A percentile compares a stretch with the other conserved stretches of the same genome.
Conservation (phyloP, 306 rosid species). For the Corylus heterophylla region DNA sequence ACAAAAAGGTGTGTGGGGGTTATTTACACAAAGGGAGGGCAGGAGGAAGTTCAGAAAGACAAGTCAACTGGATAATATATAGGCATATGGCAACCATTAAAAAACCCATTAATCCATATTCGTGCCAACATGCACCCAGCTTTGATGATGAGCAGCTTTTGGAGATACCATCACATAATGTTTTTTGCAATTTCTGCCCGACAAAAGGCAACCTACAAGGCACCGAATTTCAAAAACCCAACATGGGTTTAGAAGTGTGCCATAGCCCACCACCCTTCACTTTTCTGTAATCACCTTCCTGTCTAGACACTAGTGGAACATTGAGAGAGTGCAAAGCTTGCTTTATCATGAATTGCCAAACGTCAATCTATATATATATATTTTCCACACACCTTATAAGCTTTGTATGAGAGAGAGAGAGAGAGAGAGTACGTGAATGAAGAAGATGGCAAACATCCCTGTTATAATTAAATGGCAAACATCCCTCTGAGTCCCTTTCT, state of each 20-base stretch:
- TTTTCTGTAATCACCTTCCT: constrained; percentile 12
- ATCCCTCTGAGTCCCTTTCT: not conserved
- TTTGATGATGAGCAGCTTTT: constrained; percentile 44
- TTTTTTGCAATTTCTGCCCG: constrained; percentile 15
- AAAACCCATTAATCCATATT: constrained; percentile 19
- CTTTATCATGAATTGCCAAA: not conserved
- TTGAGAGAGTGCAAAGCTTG: not conserved
- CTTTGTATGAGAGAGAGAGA: too few species aligned
- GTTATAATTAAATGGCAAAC: not conserved
- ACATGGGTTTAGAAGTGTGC: constrained; percentile 12
- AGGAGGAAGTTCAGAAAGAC: constrained; percentile 42
- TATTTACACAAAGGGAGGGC: constrained; percentile 28
- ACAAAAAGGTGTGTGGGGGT: constrained; percentile 35
- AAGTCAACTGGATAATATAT: constrained; percentile 47
- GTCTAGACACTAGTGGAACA: not conserved
- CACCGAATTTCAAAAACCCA: constrained; percentile 12
- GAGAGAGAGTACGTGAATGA: too few species aligned
- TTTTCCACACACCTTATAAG: not conserved
- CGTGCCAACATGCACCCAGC: constrained; percentile 24
- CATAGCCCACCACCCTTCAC: constrained; percentile 32
- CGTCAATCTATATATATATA: not conserved
- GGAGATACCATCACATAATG: constrained; percentile 26
- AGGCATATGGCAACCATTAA: constrained; percentile 31
- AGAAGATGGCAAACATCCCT: constrained; percentile 28
- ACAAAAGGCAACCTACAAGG: constrained; percentile 44